Evolutionary conservation across 169 alveolate genomes (phyloP).

Genomic region (Theileria parva): DNA sequence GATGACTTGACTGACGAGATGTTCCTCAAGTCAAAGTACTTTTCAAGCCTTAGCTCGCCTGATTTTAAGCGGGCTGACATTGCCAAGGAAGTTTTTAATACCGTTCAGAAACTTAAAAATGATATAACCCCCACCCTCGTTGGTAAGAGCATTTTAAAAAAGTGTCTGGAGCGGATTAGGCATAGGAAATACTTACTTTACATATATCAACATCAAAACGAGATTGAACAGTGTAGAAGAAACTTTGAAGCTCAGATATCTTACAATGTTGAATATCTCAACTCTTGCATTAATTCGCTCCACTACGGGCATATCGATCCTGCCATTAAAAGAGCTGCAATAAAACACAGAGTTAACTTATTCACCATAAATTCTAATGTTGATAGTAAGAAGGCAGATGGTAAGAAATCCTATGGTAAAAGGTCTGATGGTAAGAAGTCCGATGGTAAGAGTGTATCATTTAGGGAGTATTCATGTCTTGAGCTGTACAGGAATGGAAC

Average conservation of each 20-base stretch:
- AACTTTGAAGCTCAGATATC: conserved; percentile 43
- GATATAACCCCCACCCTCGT: conserved; percentile 56
- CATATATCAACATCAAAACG: conserved; percentile 68
- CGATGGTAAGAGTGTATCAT: conserved; percentile 26
- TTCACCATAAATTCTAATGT: background rate
- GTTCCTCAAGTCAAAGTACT: conserved; percentile 26
- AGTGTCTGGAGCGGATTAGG: conserved; percentile 59
- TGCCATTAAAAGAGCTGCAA: conserved; percentile 60
- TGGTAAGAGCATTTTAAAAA: conserved; percentile 48
- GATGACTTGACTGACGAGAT: conserved; percentile 30
- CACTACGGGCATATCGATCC: conserved; percentile 60
- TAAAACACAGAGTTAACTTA: conserved; percentile 42
- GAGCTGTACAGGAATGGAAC: conserved; percentile 3
- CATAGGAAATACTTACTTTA: conserved; percentile 66
- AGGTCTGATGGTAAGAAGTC: too few species aligned
- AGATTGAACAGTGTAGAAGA: conserved; percentile 61
- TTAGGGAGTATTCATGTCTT: background rate
- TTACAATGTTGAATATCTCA: conserved; percentile 46
- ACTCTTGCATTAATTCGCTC: conserved; percentile 52
- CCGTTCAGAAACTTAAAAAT: conserved; percentile 31
- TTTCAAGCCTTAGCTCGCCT: conserved; percentile 23
- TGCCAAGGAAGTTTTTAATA: conserved; percentile 42
- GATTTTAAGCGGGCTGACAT: conserved; percentile 32
- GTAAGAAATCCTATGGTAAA: too few species aligned
- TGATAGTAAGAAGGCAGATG: conserved; percentile 13